Percentiles rank a stretch among this genome's conserved stretches.
Evolutionary conservation across 1,284 basidiomycete genomes (phyloP).

Genomic region (Leccinum griseonigrum): DNA sequence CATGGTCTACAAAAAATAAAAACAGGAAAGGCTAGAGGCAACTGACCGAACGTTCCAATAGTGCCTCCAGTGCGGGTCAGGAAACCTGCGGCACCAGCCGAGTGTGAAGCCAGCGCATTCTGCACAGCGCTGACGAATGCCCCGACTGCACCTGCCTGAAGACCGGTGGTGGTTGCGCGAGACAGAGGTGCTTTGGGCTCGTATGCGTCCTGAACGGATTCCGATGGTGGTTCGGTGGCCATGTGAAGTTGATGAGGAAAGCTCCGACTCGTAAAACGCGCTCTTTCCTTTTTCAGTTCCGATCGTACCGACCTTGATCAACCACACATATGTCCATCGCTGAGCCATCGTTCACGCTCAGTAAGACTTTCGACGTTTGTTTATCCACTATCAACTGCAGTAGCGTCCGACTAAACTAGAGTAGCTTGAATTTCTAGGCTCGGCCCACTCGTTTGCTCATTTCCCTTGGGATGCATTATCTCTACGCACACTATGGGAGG

Average conservation of each 20-base stretch:
- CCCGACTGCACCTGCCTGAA: slow-evolving; percentile 74
- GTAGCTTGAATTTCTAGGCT: slow-evolving; percentile 26
- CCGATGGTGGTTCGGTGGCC: slow-evolving; percentile 35
- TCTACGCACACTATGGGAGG: slow-evolving; percentile 45
- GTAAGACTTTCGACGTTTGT: slow-evolving; percentile 31
- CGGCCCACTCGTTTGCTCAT: slow-evolving; percentile 39
- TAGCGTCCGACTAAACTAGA: slow-evolving; percentile 10
- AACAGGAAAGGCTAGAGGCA: slow-evolving; percentile 71
- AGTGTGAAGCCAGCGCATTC: slow-evolving; percentile 79
- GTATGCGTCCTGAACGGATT: slow-evolving; percentile 36
- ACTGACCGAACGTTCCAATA: slow-evolving; percentile 83
- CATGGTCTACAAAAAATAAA: slow-evolving; percentile 64
- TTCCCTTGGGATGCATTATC: slow-evolving; percentile 61
- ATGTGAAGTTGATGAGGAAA: slow-evolving; percentile 18
- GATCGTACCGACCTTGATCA: background rate
- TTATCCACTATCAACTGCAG: background rate
- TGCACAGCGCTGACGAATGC: slow-evolving; percentile 79
- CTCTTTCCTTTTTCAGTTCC: slow-evolving; percentile 27
- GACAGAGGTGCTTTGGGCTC: slow-evolving; percentile 57
- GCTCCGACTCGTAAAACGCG: background rate
- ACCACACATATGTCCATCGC: slow-evolving; percentile 6
- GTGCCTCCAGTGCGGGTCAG: slow-evolving; percentile 41
- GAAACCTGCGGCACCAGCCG: slow-evolving; percentile 35
- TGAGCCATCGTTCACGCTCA: slow-evolving; percentile 23
- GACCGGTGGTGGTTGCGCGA: slow-evolving; percentile 60